phyloP scores from a whole-genome alignment of 177 flowering plant genomes.

The Vitis hybrid region DNA sequence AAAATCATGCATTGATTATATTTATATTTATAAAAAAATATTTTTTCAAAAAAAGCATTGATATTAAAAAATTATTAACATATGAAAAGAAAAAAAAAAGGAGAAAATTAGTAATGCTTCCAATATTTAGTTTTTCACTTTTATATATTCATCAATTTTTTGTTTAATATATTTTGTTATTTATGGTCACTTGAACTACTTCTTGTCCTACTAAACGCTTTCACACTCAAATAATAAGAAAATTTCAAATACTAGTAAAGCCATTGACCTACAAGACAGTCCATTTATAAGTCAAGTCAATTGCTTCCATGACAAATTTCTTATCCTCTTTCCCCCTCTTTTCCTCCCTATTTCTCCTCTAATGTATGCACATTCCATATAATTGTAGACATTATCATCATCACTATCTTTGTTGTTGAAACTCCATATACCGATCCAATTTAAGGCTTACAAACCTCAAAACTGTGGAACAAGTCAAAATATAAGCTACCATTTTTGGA shows the following conservation, averaged over 20 bases:
- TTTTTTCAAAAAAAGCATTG: too few relatives aligned
- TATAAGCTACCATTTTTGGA: constrained; percentile 52
- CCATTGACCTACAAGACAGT: too few relatives aligned
- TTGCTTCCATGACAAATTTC: neutral
- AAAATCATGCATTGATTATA: too few relatives aligned
- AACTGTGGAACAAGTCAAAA: constrained; percentile 40
- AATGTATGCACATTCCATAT: constrained; percentile 24
- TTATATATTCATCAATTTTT: too few relatives aligned
- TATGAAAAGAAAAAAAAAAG: too few relatives aligned
- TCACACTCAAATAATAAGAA: constrained; percentile 14
- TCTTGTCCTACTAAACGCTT: neutral
- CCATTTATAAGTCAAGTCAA: constrained; percentile 2
- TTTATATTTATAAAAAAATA: too few relatives aligned
- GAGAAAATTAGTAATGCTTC: too few relatives aligned
- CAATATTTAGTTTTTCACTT: too few relatives aligned
- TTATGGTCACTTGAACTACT: too few relatives aligned
- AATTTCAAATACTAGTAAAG: too few relatives aligned
- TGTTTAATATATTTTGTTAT: too few relatives aligned
- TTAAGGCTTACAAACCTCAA: constrained; percentile 38
- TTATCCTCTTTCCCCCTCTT: neutral
- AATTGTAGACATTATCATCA: constrained; percentile 12
- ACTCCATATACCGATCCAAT: constrained; percentile 30
- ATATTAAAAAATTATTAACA: too few relatives aligned
- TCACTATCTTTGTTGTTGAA: constrained; percentile 10
- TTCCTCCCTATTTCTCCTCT: constrained; percentile 5